Conservation (phyloP, 345 rosid species). For the Gossypium thurberi region DNA sequence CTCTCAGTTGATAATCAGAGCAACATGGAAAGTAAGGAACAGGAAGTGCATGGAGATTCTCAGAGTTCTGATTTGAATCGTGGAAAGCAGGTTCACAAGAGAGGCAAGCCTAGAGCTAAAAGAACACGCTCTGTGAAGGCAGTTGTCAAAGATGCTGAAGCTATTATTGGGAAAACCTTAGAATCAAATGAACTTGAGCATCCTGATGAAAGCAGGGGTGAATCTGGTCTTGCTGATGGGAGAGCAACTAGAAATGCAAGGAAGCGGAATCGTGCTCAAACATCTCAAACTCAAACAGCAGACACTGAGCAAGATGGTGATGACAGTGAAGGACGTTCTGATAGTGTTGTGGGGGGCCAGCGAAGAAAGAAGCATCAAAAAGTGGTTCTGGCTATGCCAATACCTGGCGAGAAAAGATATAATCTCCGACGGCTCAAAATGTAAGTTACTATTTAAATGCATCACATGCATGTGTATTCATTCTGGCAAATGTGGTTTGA, state of each 20-base stretch:
- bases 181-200: slow-evolving; percentile 37
- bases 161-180: slow-evolving; percentile 53
- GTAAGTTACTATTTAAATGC: slow-evolving; percentile 31
- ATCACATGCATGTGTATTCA: not conserved
- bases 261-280: slow-evolving; percentile 51
- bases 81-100: slow-evolving; percentile 38
- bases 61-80: slow-evolving; percentile 40
- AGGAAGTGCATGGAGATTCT: slow-evolving; percentile 43
- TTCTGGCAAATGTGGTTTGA: not conserved
- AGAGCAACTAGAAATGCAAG: slow-evolving; percentile 44
- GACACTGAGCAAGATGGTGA: slow-evolving; percentile 52
- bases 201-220: slow-evolving; percentile 46
- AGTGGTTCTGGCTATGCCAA: slow-evolving; percentile 31
- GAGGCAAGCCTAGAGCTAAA: slow-evolving; percentile 46
- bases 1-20: slow-evolving; percentile 42
- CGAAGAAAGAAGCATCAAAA: slow-evolving; percentile 62
- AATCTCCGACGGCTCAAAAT: slow-evolving; percentile 67
- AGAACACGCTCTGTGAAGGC: slow-evolving; percentile 74
- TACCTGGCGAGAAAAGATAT: slow-evolving; percentile 45
- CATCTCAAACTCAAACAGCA: slow-evolving; percentile 51
- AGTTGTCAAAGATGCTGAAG: slow-evolving; percentile 70
- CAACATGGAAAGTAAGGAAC: slow-evolving; percentile 41
- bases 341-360: slow-evolving; percentile 49
- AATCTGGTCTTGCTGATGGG: slow-evolving; percentile 44
- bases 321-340: slow-evolving; percentile 67